Conservation (phyloP, 2,329 filamentous ascomycete genomes). For the Colletotrichum karsti region DNA sequence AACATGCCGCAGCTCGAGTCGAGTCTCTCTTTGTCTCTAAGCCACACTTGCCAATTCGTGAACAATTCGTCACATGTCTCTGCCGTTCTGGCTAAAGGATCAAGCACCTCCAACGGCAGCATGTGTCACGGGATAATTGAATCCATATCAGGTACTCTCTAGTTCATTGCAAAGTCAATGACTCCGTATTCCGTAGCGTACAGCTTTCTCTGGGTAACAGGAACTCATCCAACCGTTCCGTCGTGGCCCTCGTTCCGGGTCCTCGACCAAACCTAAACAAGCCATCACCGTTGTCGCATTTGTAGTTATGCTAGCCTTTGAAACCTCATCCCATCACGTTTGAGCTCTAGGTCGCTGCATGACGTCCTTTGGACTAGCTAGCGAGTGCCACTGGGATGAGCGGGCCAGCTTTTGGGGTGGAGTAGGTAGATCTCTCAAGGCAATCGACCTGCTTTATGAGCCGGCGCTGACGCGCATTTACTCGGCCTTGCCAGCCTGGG, state of each 20-base stretch:
- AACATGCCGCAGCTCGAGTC: background rate
- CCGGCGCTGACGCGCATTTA: constrained; percentile 48
- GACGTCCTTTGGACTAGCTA: constrained; percentile 21
- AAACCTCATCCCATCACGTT: constrained; percentile 10
- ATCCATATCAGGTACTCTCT: constrained; percentile 14
- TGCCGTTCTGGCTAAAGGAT: background rate
- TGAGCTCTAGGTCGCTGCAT: constrained; percentile 14
- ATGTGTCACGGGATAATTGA: constrained; percentile 4
- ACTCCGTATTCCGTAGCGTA: constrained; percentile 21
- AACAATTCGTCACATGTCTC: constrained; percentile 15
- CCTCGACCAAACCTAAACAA: constrained; percentile 17
- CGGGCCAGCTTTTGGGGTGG: constrained; percentile 17
- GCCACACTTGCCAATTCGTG: background rate
- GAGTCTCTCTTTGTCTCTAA: constrained; percentile 19
- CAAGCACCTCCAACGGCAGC: background rate
- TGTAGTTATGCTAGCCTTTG: constrained; percentile 7
- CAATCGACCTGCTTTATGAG: constrained; percentile 25
- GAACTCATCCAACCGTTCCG: constrained; percentile 20
- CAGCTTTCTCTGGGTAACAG: constrained; percentile 27
- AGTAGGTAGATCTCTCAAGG: constrained; percentile 24
- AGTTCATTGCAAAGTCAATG: constrained; percentile 25
- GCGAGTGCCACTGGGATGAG: constrained; percentile 13
- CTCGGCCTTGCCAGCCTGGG: constrained; percentile 82
- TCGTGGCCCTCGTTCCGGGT: constrained; percentile 13
- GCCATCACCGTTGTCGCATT: constrained; percentile 28